Evolutionary conservation across 768 basidiomycete species (phyloP).

Genomic region (Mycena latifolia): DNA sequence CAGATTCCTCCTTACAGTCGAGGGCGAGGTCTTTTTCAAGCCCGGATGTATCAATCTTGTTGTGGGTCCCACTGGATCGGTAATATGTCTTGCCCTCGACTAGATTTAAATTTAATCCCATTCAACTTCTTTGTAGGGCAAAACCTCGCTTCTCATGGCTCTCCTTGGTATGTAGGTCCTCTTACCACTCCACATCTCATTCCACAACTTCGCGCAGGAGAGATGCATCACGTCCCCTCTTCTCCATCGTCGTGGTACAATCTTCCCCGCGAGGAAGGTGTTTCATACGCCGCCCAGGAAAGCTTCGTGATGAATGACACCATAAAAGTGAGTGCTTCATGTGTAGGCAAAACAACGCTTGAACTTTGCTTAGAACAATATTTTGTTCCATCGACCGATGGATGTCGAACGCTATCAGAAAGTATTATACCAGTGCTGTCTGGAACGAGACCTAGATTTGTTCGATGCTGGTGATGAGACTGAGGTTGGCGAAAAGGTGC

Average conservation of each 20-base stretch:
- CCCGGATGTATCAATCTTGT: constrained; percentile 67
- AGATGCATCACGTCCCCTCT: constrained; percentile 73
- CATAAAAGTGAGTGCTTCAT: constrained; percentile 59
- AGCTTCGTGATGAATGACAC: constrained; percentile 90
- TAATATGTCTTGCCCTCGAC: not conserved
- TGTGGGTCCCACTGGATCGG: constrained; percentile 68
- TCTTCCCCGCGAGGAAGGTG: constrained; percentile 74
- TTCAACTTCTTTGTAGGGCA: constrained; percentile 51
- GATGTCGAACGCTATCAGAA: constrained; percentile 85
- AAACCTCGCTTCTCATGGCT: constrained; percentile 77
- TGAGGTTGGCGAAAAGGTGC: constrained; percentile 79
- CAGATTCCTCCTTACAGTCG: constrained; percentile 62
- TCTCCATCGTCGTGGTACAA: constrained; percentile 72
- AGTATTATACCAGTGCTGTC: constrained; percentile 79
- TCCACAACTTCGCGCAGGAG: constrained; percentile 49
- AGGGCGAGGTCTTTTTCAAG: constrained; percentile 68
- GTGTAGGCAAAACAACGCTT: not conserved
- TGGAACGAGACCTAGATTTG: constrained; percentile 79
- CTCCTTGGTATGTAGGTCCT: constrained; percentile 55
- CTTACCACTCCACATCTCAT: no score
- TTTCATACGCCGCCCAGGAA: constrained; percentile 88
- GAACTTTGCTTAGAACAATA: constrained; percentile 67
- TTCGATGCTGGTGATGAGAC: constrained; percentile 77
- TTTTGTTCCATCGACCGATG: constrained; percentile 82
- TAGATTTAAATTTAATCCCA: not conserved